Conservation (phyloP, 2,329 filamentous ascomycete genomes). For the Stemphylium lycopersici region DNA sequence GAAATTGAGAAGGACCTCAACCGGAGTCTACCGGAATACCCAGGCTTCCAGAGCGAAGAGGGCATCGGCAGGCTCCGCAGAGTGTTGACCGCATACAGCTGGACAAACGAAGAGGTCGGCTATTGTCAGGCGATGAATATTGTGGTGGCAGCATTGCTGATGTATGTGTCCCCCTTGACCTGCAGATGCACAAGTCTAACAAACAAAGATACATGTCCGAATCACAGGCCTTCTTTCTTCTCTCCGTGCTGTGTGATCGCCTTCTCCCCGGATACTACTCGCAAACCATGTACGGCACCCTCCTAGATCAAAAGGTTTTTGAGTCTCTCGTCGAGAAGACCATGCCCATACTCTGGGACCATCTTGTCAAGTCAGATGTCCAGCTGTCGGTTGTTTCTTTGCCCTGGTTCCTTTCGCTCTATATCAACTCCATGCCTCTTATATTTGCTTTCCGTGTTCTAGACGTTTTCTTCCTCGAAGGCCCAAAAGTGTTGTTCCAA, state of each 20-base stretch:
- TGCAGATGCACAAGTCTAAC: slow-evolving; percentile 32
- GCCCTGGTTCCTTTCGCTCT: slow-evolving; percentile 96
- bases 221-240: slow-evolving; percentile 89
- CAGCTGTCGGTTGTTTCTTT: slow-evolving; percentile 96
- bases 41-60: slow-evolving; percentile 94
- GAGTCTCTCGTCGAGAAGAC: slow-evolving; percentile 98
- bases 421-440: slow-evolving; percentile 99
- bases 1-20: slow-evolving; percentile 99
- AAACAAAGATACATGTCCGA: slow-evolving; percentile 84
- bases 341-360: slow-evolving; percentile 98
- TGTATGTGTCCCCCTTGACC: slow-evolving; percentile 58
- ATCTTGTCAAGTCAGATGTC: slow-evolving; percentile 94
- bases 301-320: slow-evolving; percentile 96
- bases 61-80: slow-evolving; percentile 88
- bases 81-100: slow-evolving; percentile 96
- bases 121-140: slow-evolving; percentile 99
- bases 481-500: slow-evolving; percentile 96
- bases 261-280: slow-evolving; percentile 97
- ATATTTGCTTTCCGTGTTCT: slow-evolving; percentile 96
- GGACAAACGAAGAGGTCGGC: slow-evolving; percentile 92
- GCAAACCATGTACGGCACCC: slow-evolving; percentile 97
- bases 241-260: slow-evolving; percentile 90
- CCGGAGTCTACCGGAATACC: slow-evolving; percentile 93
- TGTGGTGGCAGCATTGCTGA: slow-evolving; percentile 94
- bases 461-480: slow-evolving; percentile 98